Conservation (phyloP, 2,329 filamentous ascomycete species). For the Verticillium isaacii region DNA sequence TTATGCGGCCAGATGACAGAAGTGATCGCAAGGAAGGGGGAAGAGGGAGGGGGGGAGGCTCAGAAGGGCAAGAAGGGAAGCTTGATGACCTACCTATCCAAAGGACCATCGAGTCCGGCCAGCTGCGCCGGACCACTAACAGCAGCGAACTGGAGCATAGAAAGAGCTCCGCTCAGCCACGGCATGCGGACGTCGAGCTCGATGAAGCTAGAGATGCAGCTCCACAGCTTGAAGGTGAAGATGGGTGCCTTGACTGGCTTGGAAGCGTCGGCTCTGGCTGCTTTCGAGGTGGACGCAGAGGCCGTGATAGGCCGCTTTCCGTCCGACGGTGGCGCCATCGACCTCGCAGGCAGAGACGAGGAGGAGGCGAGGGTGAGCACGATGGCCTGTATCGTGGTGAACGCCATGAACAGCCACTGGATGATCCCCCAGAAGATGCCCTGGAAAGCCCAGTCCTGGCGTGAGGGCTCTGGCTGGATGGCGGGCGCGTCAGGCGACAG, state of each 20-base stretch:
- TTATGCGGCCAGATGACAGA: slow-evolving; percentile 33
- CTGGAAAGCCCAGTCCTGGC: slow-evolving; percentile 33
- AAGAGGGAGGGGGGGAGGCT: not conserved
- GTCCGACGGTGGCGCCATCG: slow-evolving; percentile 15
- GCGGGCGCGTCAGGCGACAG: slow-evolving; percentile 1
- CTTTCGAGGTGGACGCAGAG: not conserved
- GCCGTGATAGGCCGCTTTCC: slow-evolving; percentile 12
- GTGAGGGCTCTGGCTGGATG: slow-evolving; percentile 3
- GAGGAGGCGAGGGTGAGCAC: slow-evolving; percentile 61
- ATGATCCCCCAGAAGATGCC: slow-evolving; percentile 51
- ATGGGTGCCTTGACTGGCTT: slow-evolving; percentile 53
- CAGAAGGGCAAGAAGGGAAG: slow-evolving; percentile 12
- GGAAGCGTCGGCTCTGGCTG: slow-evolving; percentile 6
- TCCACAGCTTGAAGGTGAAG: slow-evolving; percentile 72
- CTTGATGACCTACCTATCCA: slow-evolving; percentile 75
- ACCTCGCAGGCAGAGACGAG: slow-evolving; percentile 58
- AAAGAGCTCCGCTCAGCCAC: slow-evolving; percentile 74
- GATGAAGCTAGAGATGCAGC: slow-evolving; percentile 66
- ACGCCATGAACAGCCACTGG: slow-evolving; percentile 49
- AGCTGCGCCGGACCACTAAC: slow-evolving; percentile 71
- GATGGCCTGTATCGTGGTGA: slow-evolving; percentile 62
- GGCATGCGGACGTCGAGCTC: slow-evolving; percentile 81
- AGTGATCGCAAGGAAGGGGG: not conserved
- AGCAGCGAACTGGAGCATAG: slow-evolving; percentile 70
- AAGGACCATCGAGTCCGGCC: slow-evolving; percentile 67